phyloP scores from a whole-genome alignment of 805 yeast genomes.

The Isabelozyma pseudorhagii region DNA sequence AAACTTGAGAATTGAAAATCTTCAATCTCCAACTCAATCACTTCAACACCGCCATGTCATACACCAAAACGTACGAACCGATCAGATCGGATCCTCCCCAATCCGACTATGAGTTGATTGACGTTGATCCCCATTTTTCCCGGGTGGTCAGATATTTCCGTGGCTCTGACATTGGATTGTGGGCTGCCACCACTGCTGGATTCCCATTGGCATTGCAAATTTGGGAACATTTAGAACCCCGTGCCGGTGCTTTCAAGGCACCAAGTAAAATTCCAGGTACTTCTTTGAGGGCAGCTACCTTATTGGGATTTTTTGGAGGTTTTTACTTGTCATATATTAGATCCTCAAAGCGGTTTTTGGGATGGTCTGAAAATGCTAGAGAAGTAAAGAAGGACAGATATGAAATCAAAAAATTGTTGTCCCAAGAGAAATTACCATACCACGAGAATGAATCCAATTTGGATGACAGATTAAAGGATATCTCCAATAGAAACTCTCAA shows the following conservation, averaged over 20 bases:
- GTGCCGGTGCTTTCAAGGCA: conserved; percentile 38
- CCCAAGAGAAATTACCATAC: conserved; percentile 64
- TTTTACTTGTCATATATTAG: conserved; percentile 67
- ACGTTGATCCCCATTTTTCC: conserved; percentile 72
- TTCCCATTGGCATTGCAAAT: conserved; percentile 39
- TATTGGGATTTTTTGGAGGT: conserved; percentile 70
- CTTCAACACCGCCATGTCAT: conserved; percentile 28
- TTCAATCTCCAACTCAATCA: background rate
- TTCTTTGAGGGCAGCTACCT: conserved; percentile 55
- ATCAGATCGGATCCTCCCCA: conserved; percentile 36
- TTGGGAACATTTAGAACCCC: conserved; percentile 44
- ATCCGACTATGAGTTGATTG: conserved; percentile 53
- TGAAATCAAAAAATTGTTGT: conserved; percentile 64
- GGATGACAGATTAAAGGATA: conserved; percentile 66
- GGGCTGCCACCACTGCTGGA: conserved; percentile 41
- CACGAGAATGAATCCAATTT: conserved; percentile 54
- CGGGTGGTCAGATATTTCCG: conserved; percentile 75
- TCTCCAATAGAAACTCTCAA: conserved; percentile 75
- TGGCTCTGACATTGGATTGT: conserved; percentile 55
- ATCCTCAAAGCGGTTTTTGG: conserved; percentile 73
- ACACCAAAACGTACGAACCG: conserved; percentile 36
- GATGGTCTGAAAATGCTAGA: conserved; percentile 65
- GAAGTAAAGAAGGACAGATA: conserved; percentile 73
- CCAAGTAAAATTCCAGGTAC: conserved; percentile 53
- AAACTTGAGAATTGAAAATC: conserved; percentile 24